Conservation (phyloP, 2,329 filamentous ascomycete genomes). For the Diaporthe amygdali region DNA sequence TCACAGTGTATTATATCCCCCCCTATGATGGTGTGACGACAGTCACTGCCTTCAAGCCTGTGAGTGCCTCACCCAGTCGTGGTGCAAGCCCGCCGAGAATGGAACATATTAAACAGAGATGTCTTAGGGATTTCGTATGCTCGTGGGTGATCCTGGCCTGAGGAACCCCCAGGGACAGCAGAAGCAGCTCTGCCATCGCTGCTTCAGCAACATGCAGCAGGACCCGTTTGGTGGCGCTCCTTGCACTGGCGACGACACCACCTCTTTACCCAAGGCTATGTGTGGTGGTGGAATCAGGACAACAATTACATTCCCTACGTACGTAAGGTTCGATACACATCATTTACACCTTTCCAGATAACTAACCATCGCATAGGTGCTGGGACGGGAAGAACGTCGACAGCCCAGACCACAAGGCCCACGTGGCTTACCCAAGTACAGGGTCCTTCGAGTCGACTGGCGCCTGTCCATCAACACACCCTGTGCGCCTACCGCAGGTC, state of each 20-base stretch:
- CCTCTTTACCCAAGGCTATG: constrained; percentile 41
- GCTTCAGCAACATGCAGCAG: constrained; percentile 34
- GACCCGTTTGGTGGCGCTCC: constrained; percentile 32
- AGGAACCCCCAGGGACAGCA: constrained; percentile 8
- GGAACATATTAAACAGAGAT: not conserved
- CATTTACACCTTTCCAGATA: not conserved
- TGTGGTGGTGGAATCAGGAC: constrained; percentile 48
- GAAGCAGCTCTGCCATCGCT: constrained; percentile 30
- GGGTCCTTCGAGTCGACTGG: constrained; percentile 36
- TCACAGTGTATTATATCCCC: constrained; percentile 45
- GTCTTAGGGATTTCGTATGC: constrained; percentile 40
- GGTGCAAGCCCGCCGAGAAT: not conserved
- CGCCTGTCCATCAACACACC: constrained; percentile 46
- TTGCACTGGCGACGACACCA: constrained; percentile 38
- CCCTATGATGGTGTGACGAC: constrained; percentile 36
- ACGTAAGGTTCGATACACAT: constrained; percentile 9
- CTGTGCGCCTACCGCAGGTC: constrained; percentile 48
- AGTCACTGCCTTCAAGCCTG: constrained; percentile 45
- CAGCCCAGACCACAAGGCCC: constrained; percentile 46
- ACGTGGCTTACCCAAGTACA: constrained; percentile 50
- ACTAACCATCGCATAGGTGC: constrained; percentile 45
- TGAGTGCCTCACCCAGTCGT: constrained; percentile 25
- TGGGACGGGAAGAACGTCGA: constrained; percentile 61
- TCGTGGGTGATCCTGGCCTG: constrained; percentile 34
- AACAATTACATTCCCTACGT: constrained; percentile 46